These are phyloP conservation scores for Pythium phragmitis DNA, from an alignment of 352 stramenopile species.

Conservation along the genomic window DNA sequence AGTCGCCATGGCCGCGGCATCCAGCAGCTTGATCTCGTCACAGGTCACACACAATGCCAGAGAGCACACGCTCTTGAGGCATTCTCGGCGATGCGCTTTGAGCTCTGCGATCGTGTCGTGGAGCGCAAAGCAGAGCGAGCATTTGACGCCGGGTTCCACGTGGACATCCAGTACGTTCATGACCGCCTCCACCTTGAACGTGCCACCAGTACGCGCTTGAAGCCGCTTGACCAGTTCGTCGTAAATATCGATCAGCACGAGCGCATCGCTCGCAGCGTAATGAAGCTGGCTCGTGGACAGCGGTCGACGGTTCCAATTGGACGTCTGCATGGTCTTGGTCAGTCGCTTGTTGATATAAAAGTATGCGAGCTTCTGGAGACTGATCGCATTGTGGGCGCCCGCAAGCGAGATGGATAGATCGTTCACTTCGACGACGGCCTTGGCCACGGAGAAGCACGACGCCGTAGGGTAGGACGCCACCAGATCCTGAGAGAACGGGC, in stretches of 20 bases:
- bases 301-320: constrained; percentile 73
- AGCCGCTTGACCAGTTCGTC: constrained; percentile 51
- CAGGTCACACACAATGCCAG: constrained; percentile 47
- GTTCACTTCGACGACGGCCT: constrained; percentile 73
- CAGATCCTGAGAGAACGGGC: constrained; percentile 35
- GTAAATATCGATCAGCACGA: constrained; percentile 73
- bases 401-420: constrained; percentile 57
- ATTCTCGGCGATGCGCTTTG: constrained; percentile 52
- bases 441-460: constrained; percentile 67
- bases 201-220: constrained; percentile 21
- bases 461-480: constrained; percentile 57
- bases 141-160: constrained; percentile 42
- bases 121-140: constrained; percentile 46
- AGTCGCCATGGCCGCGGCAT: constrained; percentile 37
- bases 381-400: constrained; percentile 55
- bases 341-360: constrained; percentile 69
- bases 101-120: constrained; percentile 38
- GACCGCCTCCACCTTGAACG: constrained; percentile 49
- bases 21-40: constrained; percentile 47
- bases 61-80: constrained; percentile 33
- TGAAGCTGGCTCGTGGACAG: constrained; percentile 54
- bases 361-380: constrained; percentile 76
- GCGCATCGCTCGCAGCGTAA: constrained; percentile 69
- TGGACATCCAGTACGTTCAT: constrained; percentile 66
- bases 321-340: constrained; percentile 77